Base-by-base conservation (phyloP, 1,284 basidiomycete species). In the Naganishia sp. region DNA sequence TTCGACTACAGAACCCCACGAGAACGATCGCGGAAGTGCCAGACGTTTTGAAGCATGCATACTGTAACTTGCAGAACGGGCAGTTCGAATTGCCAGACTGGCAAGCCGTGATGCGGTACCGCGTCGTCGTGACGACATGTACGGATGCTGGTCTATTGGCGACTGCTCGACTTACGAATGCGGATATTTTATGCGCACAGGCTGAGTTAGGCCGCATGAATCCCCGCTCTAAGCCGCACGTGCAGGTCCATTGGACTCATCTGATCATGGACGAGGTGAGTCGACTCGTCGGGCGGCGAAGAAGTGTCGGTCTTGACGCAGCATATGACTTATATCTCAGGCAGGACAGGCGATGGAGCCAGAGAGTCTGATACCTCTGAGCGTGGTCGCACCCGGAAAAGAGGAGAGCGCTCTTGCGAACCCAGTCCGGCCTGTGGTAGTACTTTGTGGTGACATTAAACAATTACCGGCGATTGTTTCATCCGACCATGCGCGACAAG, bases 291-390 rank as follows among this genome's bases (percentile, higher is more conserved):
- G 18, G 18, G 9, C 13, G 10, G 13, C 13, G 36, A 13, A 39
- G 13, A 39, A 39, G 36, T 13, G 36, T 39, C 36, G 10, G 36
- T 10, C 13, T 39, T 39, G 13, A 39, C 2, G 10, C 36, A 39
- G 36, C 9, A 39, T 10, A 7, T 39, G 36, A 13, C 13, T 7
- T 7, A 66, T n/a, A 2, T 6, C 50, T 42, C 44, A 75, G 73
- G 79, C 79, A 0, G 80, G 70, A 10, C 80, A 81, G 72, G 77
- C 75, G 1, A 75, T 74, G 10, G 80, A 81, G 65, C 74, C 78
- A 4, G 80, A 81, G 48, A 64, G 74, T 0, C 64, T 72, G 1
- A 70, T 76, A 13, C 77, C 79, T 0, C 68, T 81, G n/a, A 70
- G 76, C 16, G 75, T 76, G 9, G 73, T 81, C 2, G 61, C 74